A percentile compares a stretch with the other conserved stretches of the same genome.
Conservation (phyloP, 768 basidiomycete genomes). For the Lanmaoa pseudosensibilis region DNA sequence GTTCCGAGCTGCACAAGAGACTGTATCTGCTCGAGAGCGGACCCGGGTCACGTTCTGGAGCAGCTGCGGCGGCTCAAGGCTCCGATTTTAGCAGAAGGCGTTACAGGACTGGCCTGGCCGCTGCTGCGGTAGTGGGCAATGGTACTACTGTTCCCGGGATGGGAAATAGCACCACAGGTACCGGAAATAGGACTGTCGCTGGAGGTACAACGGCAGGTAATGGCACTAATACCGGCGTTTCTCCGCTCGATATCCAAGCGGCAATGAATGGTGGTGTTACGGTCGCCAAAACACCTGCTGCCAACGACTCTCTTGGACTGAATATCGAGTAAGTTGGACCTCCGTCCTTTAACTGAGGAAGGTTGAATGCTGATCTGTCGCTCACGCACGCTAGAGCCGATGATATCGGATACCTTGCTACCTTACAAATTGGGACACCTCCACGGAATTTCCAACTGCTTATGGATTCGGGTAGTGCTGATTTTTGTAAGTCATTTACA, state of each 20-base stretch:
- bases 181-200: slow-evolving; percentile 9
- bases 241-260: slow-evolving; percentile 38
- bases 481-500: slow-evolving; percentile 44
- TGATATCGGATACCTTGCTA: slow-evolving; percentile 59
- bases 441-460: slow-evolving; percentile 54
- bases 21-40: slow-evolving; percentile 37
- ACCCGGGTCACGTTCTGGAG: slow-evolving; percentile 12
- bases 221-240: slow-evolving; percentile 33
- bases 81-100: slow-evolving; percentile 9
- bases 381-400: slow-evolving; percentile 35
- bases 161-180: slow-evolving; percentile 4
- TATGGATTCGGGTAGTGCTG: slow-evolving; percentile 72
- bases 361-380: not conserved
- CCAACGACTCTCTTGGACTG: slow-evolving; percentile 59
- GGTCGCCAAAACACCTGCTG: slow-evolving; percentile 40
- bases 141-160: not conserved
- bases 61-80: not conserved
- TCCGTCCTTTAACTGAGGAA: not conserved
- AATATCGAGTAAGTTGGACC: slow-evolving; percentile 58
- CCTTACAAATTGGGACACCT: slow-evolving; percentile 67
- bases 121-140: slow-evolving; percentile 3
- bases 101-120: slow-evolving; percentile 11
- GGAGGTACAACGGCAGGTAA: slow-evolving; percentile 14
- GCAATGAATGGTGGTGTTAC: slow-evolving; percentile 41
- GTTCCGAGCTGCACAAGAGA: slow-evolving; percentile 44